Base-by-base conservation (phyloP, 2,329 filamentous ascomycete species). In the Fusarium sp. region DNA sequence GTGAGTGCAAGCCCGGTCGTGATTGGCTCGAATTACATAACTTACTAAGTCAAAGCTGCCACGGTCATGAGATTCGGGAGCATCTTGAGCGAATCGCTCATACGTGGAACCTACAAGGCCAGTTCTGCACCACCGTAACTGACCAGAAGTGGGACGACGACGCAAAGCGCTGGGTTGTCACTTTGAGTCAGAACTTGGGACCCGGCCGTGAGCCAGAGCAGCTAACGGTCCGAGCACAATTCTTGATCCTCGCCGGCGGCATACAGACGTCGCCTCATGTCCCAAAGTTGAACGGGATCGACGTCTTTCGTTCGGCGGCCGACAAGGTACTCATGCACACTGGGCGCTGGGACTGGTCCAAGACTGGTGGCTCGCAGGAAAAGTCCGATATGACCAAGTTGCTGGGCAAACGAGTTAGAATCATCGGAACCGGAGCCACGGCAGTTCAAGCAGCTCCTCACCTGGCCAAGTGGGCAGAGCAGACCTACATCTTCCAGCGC, bases 41-140 rank as follows among this genome's bases (percentile, higher is more conserved):
- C 23, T 7, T 9, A 27, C 41, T 4, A 23, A 3, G 18, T 23
- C 18, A 23, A 28, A 44, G 41, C 0, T 76, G 15, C 27, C 23
- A 77, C 11, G 85, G 82, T 0, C 70, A 76, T 5, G 86, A 88
- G 58, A 59, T 87, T 12, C 78, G 82, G 1, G 74, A 77, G 36
- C 80, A 88, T 70, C 79, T 80, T 7, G 76, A 83, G 15, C 75
- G 76, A 7, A 81, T 87, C 36, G 83, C 82, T 2, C 70, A 79
- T n/a, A 80, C 82, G 53, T 87, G 79, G 66, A 71, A 75, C 15
- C 72, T 88, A 2, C 71, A 77, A 4, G 79, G 54, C 27, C 31
- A 60, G 52, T 55, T 55, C 1, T 66, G 71, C 13, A 66, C 52
- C 12, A 43, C 37, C 4, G 43, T 46, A 4, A 41, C 30, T 27